A percentile compares a stretch with the other conserved stretches of the same genome.
These are phyloP conservation scores for Acrocalymma vagum DNA, from an alignment of 2,329 filamentous ascomycete genomes.

Conservation along the genomic window DNA sequence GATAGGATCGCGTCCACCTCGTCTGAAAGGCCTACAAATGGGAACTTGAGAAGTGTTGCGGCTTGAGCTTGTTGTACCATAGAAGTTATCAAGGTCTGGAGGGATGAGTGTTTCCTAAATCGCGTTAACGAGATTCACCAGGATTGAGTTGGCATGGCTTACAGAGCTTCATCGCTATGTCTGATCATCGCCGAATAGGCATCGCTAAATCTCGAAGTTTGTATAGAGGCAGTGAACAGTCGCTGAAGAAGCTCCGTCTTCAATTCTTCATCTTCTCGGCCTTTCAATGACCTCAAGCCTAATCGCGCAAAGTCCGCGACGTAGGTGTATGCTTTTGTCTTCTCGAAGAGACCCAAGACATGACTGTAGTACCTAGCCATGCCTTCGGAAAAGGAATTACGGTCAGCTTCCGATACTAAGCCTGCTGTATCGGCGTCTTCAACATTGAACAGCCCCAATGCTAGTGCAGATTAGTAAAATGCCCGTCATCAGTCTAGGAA, in stretches of 20 bases:
- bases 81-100: constrained; percentile 68
- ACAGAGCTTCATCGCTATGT: constrained; percentile 74
- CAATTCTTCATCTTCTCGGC: constrained; percentile 40
- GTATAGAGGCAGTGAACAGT: constrained; percentile 82
- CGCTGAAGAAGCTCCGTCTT: constrained; percentile 72
- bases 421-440: constrained; percentile 52
- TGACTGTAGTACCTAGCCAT: constrained; percentile 87
- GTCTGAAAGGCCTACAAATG: constrained; percentile 79
- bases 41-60: constrained; percentile 70
- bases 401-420: constrained; percentile 79
- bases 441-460: constrained; percentile 44
- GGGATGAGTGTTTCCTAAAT: constrained; percentile 68
- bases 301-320: constrained; percentile 85
- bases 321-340: constrained; percentile 77
- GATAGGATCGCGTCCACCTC: constrained; percentile 81
- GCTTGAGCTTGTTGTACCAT: constrained; percentile 47
- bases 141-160: constrained; percentile 27
- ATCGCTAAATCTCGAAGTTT: constrained; percentile 80
- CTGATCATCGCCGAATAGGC: constrained; percentile 82
- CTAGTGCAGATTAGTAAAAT: constrained; percentile 33
- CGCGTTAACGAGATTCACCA: background rate
- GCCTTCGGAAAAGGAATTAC: constrained; percentile 72
- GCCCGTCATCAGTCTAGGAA: background rate
- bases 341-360: constrained; percentile 82
- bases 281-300: constrained; percentile 59